A percentile compares a stretch with the other conserved stretches of the same genome.
Conservation (phyloP, 805 yeast species). For the Hanseniaspora taiwanica region DNA sequence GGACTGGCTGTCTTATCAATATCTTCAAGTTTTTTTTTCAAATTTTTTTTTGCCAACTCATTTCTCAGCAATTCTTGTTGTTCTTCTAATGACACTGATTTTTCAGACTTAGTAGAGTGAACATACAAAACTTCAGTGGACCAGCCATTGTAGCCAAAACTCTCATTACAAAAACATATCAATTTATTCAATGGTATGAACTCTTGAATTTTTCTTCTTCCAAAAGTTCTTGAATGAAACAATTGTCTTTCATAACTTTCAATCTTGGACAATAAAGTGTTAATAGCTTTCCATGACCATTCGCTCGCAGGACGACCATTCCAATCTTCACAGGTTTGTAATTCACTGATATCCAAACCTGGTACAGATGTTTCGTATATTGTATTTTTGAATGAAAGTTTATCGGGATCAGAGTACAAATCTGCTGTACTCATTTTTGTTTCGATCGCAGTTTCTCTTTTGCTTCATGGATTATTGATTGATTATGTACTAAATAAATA, state of each 20-base stretch:
- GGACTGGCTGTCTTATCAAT: no score
- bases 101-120: constrained; percentile 1
- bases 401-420: background rate
- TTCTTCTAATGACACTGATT: constrained; percentile 8
- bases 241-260: constrained; percentile 24
- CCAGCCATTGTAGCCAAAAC: constrained; percentile 50
- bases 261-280: constrained; percentile 34
- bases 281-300: constrained; percentile 37
- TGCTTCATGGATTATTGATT: no score
- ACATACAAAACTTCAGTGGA: constrained; percentile 27
- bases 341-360: constrained; percentile 8
- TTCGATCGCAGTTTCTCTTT: no score
- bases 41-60: background rate
- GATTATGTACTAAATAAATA: no score
- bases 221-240: constrained; percentile 16
- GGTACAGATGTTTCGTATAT: constrained; percentile 4
- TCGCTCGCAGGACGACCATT: constrained; percentile 26
- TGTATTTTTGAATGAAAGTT: constrained; percentile 11
- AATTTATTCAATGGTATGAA: constrained; percentile 25
- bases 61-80: background rate
- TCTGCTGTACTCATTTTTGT: background rate
- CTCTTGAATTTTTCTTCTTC: constrained; percentile 15
- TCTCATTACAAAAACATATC: constrained; percentile 33
- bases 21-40: constrained; percentile 5
- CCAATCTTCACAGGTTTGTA: constrained; percentile 21